Evolutionary conservation across 768 basidiomycete genomes (phyloP), one percentile per base, ranked within the genome.

Genomic region (Pisolithus tinctorius): DNA sequence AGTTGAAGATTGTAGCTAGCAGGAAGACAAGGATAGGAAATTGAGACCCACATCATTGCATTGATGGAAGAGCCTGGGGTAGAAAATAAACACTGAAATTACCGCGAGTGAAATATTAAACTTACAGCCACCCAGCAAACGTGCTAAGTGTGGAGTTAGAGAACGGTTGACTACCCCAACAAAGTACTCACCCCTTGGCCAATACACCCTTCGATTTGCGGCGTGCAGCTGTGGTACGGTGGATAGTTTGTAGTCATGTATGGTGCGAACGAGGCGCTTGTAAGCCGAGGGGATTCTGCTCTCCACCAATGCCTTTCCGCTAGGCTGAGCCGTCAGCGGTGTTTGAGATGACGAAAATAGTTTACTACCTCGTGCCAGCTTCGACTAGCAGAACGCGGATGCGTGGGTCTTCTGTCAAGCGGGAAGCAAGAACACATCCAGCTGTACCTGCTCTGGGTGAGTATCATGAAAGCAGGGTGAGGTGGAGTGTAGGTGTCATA

Each of bases 81-180:
- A 23, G 11, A 17, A 27, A 16, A 14, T 36, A 49, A 6, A 45
- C 10, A 42, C 3, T 42, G 45, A 27, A 11, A 45, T 37, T 36
- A 26, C 37, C 20, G 3, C 17, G 16, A 49, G 39, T 4, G 47
- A 36, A 53, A 5, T 27, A 23, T n/a, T 36, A 25, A 10, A 71
- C 81, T 64, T 60, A 83, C 86, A 88, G 60, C 86, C 86, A 23
- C 86, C 86, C 6, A 89, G 74, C 62, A 88, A 70, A 59, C 81
- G 86, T 1, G 69, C 85, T 86, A 47, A 4, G 27, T 7, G 40
- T 20, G 25, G 8, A 16, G 36, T 20, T 10, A 37, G 43, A 37
- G 39, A 34, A 30, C 43, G 23, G 8, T 31, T 54, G 50, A 30
- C 10, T 45, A 31, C 13, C 27, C 4, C 4, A 30, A 26, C 25